phyloP scores from a whole-genome alignment of 176 grass and related monocot genomes.

The Rhynchospora tenuis region DNA sequence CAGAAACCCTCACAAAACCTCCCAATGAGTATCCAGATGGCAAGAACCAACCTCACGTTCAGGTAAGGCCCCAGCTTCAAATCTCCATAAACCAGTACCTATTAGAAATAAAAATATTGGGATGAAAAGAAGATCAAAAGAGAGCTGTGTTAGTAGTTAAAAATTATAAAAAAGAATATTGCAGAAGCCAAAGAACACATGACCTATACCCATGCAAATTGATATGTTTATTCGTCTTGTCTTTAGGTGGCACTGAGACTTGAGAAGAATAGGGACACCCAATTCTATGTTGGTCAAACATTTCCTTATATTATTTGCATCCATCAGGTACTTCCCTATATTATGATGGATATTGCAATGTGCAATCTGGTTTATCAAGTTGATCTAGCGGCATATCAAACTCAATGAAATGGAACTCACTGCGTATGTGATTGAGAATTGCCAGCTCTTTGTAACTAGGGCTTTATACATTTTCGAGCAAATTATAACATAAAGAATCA shows the following conservation, averaged over 20 bases:
- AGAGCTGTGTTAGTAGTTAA: not conserved
- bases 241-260: constrained; percentile 89
- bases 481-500: too few species aligned
- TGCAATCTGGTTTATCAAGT: too few species aligned
- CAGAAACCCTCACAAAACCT: constrained; percentile 92
- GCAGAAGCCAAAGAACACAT: not conserved
- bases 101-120: not conserved
- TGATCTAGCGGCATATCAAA: too few species aligned
- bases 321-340: constrained; percentile 75
- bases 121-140: not conserved
- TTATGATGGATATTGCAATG: too few species aligned
- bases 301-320: constrained; percentile 94
- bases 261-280: constrained; percentile 80
- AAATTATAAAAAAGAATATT: not conserved
- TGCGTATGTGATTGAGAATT: too few species aligned
- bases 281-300: constrained; percentile 78
- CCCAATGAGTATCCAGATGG: constrained; percentile 96
- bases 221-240: not conserved
- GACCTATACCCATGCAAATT: not conserved
- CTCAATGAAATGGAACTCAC: too few species aligned
- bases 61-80: constrained; percentile 39
- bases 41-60: constrained; percentile 98
- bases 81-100: not conserved
- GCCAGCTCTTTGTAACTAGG: too few species aligned
- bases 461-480: too few species aligned